These are phyloP conservation scores for Hypomontagnella monticulosa DNA, from an alignment of 495 filamentous ascomycete species.

Conservation along the genomic window DNA sequence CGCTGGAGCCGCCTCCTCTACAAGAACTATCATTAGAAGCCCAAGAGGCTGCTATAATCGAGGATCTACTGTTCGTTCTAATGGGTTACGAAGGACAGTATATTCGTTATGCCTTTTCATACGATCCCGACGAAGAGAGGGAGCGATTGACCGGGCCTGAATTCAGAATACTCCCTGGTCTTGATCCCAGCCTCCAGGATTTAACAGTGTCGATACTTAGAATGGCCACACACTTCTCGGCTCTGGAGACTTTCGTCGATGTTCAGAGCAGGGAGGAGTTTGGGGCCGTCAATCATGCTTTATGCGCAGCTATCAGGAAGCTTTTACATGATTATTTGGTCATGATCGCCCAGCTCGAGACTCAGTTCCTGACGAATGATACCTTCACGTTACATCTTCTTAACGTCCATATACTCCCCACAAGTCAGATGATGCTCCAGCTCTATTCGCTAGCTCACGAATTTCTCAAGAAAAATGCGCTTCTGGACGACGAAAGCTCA, in stretches of 20 bases:
- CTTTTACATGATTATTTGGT: conserved; percentile 92
- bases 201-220: conserved; percentile 88
- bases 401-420: conserved; percentile 89
- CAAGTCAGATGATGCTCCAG: conserved; percentile 87
- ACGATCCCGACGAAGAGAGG: conserved; percentile 84
- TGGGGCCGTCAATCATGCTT: conserved; percentile 93
- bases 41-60: conserved; percentile 86
- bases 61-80: conserved; percentile 92
- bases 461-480: conserved; percentile 83
- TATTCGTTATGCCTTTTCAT: conserved; percentile 82
- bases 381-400: conserved; percentile 91
- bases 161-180: conserved; percentile 80
- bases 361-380: conserved; percentile 85
- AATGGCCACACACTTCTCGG: conserved; percentile 93
- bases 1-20: conserved; percentile 76
- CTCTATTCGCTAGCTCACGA: conserved; percentile 88
- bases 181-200: conserved; percentile 92
- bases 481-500: conserved; percentile 86
- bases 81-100: conserved; percentile 99
- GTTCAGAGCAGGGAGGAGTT: conserved; percentile 92
- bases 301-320: conserved; percentile 92
- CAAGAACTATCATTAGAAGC: conserved; percentile 76
- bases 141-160: conserved; percentile 82
- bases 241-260: conserved; percentile 91
- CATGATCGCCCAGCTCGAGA: conserved; percentile 90